Conservation (phyloP, 2,329 filamentous ascomycete genomes). For the Stemphylium lycopersici region DNA sequence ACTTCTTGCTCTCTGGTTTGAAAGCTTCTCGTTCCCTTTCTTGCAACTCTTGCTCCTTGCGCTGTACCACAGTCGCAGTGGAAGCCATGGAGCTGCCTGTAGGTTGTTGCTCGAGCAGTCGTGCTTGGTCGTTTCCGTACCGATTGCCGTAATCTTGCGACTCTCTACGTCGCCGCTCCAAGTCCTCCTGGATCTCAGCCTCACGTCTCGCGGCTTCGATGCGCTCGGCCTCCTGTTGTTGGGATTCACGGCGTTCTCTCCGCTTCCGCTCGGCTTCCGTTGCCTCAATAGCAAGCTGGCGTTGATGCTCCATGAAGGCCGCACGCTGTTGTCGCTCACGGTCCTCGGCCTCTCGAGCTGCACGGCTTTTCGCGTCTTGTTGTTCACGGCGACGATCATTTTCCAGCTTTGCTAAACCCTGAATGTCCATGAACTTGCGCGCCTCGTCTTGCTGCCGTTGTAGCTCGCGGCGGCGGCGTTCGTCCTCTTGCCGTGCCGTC, state of each 20-base stretch:
- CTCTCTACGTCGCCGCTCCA: slow-evolving; percentile 35
- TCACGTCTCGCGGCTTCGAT: slow-evolving; percentile 35
- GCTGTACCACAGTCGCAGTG: slow-evolving; percentile 39
- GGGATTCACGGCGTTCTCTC: slow-evolving; percentile 33
- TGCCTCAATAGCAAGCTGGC: slow-evolving; percentile 25
- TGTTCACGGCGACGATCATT: slow-evolving; percentile 37
- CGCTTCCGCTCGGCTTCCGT: slow-evolving; percentile 33
- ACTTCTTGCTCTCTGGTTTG: slow-evolving; percentile 46
- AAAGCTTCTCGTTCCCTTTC: slow-evolving; percentile 43
- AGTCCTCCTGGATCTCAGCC: slow-evolving; percentile 35
- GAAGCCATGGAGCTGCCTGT: slow-evolving; percentile 40
- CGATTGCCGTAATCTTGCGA: slow-evolving; percentile 29
- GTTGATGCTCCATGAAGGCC: slow-evolving; percentile 35
- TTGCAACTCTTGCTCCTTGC: slow-evolving; percentile 44
- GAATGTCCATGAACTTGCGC: slow-evolving; percentile 33
- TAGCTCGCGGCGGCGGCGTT: slow-evolving; percentile 28
- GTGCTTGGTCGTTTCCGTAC: slow-evolving; percentile 32
- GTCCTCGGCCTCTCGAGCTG: slow-evolving; percentile 37
- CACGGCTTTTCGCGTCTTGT: slow-evolving; percentile 33
- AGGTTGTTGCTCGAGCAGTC: slow-evolving; percentile 34
- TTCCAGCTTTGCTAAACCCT: slow-evolving; percentile 37
- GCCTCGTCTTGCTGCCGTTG: slow-evolving; percentile 39
- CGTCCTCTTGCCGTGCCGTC: slow-evolving; percentile 12
- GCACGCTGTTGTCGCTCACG: slow-evolving; percentile 39
- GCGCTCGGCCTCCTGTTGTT: slow-evolving; percentile 36